Evolutionary conservation across 345 rosid species (phyloP).

Genomic region (Hevea brasiliensis): DNA sequence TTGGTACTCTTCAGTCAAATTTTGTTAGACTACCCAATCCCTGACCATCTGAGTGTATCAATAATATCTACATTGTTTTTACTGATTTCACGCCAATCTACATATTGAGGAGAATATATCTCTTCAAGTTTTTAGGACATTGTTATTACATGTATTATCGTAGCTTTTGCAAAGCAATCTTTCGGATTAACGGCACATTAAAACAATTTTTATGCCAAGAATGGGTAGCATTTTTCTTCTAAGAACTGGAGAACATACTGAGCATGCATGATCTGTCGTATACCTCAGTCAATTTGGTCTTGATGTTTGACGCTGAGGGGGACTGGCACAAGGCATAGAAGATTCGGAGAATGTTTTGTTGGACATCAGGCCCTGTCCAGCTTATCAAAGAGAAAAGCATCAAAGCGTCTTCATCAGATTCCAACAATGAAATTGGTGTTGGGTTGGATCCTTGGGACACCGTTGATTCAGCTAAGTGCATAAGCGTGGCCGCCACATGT

Average conservation of each 20-base stretch:
- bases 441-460: slow-evolving; percentile 39
- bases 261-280: slow-evolving; percentile 6
- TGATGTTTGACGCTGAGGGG: slow-evolving; percentile 44
- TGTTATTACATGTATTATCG: background rate
- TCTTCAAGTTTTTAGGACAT: background rate
- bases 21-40: slow-evolving; percentile 2
- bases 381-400: slow-evolving; percentile 56
- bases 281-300: slow-evolving; percentile 58
- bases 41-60: background rate
- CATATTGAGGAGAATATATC: background rate
- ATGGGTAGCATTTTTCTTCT: slow-evolving; percentile 7
- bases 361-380: slow-evolving; percentile 49
- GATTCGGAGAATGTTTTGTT: slow-evolving; percentile 51
- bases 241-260: background rate
- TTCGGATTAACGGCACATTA: background rate
- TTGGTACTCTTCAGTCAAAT: background rate
- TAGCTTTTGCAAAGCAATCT: background rate
- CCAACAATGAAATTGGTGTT: slow-evolving; percentile 43
- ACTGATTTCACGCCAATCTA: background rate
- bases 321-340: slow-evolving; percentile 62
- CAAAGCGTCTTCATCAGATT: slow-evolving; percentile 50
- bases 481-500: slow-evolving; percentile 48
- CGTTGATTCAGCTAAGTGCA: slow-evolving; percentile 61
- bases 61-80: background rate
- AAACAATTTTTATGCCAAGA: slow-evolving; percentile 1